Evolutionary conservation across 495 filamentous ascomycete genomes (phyloP).

Genomic region (Hypoxylon rickii): DNA sequence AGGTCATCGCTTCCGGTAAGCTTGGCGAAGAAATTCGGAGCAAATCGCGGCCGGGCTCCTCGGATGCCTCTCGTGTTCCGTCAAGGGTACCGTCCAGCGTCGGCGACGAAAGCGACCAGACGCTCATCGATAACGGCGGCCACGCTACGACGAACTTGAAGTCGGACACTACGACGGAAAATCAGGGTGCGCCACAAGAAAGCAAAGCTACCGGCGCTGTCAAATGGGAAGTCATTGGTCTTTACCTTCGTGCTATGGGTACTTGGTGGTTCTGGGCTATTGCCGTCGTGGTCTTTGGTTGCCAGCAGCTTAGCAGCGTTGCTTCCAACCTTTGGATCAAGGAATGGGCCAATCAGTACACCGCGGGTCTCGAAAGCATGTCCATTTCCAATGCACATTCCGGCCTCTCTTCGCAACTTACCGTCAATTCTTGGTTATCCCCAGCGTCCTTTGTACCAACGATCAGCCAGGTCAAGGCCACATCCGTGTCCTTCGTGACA

Average conservation of each 20-base stretch:
- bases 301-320: constrained; percentile 82
- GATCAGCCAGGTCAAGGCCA: constrained; percentile 38
- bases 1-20: constrained; percentile 80
- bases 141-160: constrained; percentile 35
- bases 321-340: constrained; percentile 93
- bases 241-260: constrained; percentile 90
- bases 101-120: constrained; percentile 56
- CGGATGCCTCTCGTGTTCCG: constrained; percentile 65
- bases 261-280: constrained; percentile 91
- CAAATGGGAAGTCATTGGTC: constrained; percentile 78
- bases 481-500: constrained; percentile 23
- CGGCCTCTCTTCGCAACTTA: constrained; percentile 44
- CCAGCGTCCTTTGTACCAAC: constrained; percentile 43
- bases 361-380: constrained; percentile 38
- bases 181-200: constrained; percentile 63
- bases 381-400: constrained; percentile 29
- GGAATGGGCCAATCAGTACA: constrained; percentile 73
- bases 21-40: constrained; percentile 77
- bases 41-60: constrained; percentile 72
- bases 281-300: constrained; percentile 71
- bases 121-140: constrained; percentile 50
- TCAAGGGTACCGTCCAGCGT: constrained; percentile 76
- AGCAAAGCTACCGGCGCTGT: constrained; percentile 81
- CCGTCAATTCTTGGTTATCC: constrained; percentile 27
- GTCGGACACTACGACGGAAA: constrained; percentile 48